A percentile compares a stretch with the other conserved stretches of the same genome.
Conservation (phyloP, 306 rosid species). For the Cucurbita moschata region DNA sequence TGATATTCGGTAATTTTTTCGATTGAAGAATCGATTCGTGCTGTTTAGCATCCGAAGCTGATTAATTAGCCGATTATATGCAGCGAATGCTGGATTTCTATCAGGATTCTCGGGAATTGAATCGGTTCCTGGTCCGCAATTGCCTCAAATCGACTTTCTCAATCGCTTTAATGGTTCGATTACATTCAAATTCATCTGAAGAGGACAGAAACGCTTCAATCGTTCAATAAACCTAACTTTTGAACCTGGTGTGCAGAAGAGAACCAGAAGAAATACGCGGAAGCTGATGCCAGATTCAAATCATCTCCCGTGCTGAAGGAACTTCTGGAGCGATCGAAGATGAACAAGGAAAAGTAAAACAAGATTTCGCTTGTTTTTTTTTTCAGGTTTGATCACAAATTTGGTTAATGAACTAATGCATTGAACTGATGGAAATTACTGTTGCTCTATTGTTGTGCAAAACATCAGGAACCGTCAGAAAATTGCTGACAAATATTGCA, state of each 20-base stretch:
- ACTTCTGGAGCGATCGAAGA: constrained; percentile 60
- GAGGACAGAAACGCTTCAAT: background rate
- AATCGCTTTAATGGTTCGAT: constrained; percentile 45
- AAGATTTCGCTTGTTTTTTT: background rate
- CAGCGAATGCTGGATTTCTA: constrained; percentile 81
- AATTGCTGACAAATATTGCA: constrained; percentile 63
- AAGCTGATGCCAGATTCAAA: constrained; percentile 58
- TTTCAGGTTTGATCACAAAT: background rate
- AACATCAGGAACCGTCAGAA: constrained; percentile 47
- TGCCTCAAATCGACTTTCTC: constrained; percentile 76
- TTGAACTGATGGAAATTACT: background rate
- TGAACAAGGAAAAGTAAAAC: constrained; percentile 73
- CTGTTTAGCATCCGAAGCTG: background rate
- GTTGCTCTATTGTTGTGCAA: background rate
- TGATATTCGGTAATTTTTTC: background rate
- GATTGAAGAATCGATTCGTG: background rate
- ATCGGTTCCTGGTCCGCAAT: constrained; percentile 76
- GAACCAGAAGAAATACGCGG: constrained; percentile 79
- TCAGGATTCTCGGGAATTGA: constrained; percentile 80
- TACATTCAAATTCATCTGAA: background rate
- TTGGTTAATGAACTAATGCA: background rate
- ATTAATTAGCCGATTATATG: constrained; percentile 1
- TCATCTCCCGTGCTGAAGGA: constrained; percentile 51
- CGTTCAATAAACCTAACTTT: background rate
- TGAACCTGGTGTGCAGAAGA: constrained; percentile 39